Evolutionary conservation across 208 protist genomes (phyloP), one percentile per base, ranked within the genome.

Genomic region (Angomonas ambiguus): DNA sequence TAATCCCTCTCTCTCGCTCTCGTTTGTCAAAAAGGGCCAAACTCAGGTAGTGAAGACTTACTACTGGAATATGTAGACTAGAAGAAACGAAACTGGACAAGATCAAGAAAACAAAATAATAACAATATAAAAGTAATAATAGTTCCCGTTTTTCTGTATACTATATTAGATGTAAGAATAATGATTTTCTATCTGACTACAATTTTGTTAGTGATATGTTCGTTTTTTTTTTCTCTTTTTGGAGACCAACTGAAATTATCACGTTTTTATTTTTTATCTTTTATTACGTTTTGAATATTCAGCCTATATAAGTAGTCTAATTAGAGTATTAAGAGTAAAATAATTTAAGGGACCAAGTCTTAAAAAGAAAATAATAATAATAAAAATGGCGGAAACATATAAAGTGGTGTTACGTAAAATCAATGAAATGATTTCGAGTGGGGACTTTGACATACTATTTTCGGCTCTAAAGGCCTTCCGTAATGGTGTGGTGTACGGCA

Each of bases 401-500:
- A 65, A 64, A 18, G 71, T 66, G 2, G 68, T 65, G 22, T 30
- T 69, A 20, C 51, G 67, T 8, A 70, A 51, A 42, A 80, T 93
- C 48, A 76, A 95, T 65, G 58, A 67, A 18, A 77, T 92, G 77
- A 93, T 93, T 57, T 57, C 61, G 18, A 88, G 79, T 16, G 87
- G 85, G 1, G 60, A 82, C 59, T 89, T 85, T 56, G 67, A 79
- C 42, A 48, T 79, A 18, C 60, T 94, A 38, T 83, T 95, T 32
- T 71, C 79, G 16, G 79, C 85, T 0, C 62, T 96, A 2, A 93
- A 95, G 56, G 87, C 74, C 0, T 93, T 93, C 48, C 87, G 91
- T 31, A 94, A 96, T 53, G 91, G 91, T 28, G 74, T 91, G 34
- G 85, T 93, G 0, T 96, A 96, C 71, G 91, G 91, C 48, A 82